These are phyloP conservation scores for Adansonia grandidieri DNA, from an alignment of 441 rosid species.

Conservation along the genomic window DNA sequence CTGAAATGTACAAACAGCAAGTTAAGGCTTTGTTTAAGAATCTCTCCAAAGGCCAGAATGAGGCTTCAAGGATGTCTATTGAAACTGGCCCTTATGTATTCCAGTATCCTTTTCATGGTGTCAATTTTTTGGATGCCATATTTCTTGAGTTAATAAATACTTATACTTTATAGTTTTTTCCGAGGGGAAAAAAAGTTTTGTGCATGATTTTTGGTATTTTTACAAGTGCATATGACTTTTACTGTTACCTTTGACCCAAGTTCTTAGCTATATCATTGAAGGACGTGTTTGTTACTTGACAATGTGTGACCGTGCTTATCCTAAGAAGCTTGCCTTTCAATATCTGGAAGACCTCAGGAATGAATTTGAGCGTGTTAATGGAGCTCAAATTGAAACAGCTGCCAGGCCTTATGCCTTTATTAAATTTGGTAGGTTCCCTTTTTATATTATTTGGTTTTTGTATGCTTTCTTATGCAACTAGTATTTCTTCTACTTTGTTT, in stretches of 20 bases:
- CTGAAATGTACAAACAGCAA: conserved; percentile 96
- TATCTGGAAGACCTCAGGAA: conserved; percentile 97
- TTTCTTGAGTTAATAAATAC: not conserved
- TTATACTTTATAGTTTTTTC: not conserved
- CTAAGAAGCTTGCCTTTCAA: conserved; percentile 98
- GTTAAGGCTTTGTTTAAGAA: conserved; percentile 94
- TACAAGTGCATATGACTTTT: conserved; percentile 20
- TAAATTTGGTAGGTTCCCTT: conserved; percentile 58
- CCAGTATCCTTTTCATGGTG: conserved; percentile 76
- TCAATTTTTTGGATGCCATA: not conserved
- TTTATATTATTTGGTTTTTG: not conserved
- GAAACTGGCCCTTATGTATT: conserved; percentile 90
- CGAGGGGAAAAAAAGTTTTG: not conserved
- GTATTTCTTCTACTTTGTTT: conserved; percentile 32
- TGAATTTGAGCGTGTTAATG: conserved; percentile 96
- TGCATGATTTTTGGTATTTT: not conserved
- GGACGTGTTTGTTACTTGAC: conserved; percentile 98
- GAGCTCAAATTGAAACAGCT: conserved; percentile 91
- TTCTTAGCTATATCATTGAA: conserved; percentile 86
- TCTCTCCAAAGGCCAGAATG: conserved; percentile 88
- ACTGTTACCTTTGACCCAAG: conserved; percentile 65
- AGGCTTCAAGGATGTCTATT: conserved; percentile 93
- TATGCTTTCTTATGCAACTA: conserved; percentile 13
- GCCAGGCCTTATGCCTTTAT: conserved; percentile 99
- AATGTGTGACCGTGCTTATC: conserved; percentile 97